phyloP scores from a whole-genome alignment of 345 rosid species.

The Murraya koenigii region DNA sequence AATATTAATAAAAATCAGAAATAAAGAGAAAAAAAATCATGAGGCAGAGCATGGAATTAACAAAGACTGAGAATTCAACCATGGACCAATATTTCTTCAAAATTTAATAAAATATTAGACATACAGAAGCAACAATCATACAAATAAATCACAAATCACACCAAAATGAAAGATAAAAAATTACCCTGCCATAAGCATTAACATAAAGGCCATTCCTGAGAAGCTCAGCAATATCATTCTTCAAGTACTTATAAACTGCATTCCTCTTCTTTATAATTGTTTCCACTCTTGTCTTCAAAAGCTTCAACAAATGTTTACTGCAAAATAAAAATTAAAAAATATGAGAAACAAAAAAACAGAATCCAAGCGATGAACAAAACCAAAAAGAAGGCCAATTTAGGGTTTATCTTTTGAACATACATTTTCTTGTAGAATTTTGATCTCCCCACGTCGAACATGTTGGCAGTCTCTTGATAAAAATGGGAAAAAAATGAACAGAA shows the following conservation, averaged over 20 bases:
- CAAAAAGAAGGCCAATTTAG: not conserved
- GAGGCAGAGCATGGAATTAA: not conserved
- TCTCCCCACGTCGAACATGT: conserved; percentile 36
- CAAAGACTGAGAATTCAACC: not conserved
- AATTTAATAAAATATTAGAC: not conserved
- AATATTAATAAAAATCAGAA: not conserved
- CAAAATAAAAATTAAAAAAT: not conserved
- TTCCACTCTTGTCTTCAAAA: conserved; percentile 61
- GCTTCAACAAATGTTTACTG: conserved; percentile 63
- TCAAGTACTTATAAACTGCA: conserved; percentile 57
- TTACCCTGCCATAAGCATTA: conserved; percentile 85
- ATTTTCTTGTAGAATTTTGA: conserved; percentile 38
- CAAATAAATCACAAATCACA: not conserved
- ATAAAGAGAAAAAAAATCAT: not conserved
- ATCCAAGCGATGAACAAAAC: not conserved
- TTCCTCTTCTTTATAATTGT: conserved; percentile 66
- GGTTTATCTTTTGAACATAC: conserved; percentile 15
- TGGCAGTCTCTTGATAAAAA: not conserved
- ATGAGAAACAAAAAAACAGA: not conserved
- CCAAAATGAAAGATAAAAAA: not conserved
- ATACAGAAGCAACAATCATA: conserved; percentile 2
- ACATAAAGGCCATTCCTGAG: conserved; percentile 53
- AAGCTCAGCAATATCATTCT: conserved; percentile 84
- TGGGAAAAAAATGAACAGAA: not conserved
- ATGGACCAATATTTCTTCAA: not conserved